Evolutionary conservation across 164 flowering plant genomes (phyloP), one percentile per base, ranked within the genome.

Genomic region (Macadamia tetraphylla): DNA sequence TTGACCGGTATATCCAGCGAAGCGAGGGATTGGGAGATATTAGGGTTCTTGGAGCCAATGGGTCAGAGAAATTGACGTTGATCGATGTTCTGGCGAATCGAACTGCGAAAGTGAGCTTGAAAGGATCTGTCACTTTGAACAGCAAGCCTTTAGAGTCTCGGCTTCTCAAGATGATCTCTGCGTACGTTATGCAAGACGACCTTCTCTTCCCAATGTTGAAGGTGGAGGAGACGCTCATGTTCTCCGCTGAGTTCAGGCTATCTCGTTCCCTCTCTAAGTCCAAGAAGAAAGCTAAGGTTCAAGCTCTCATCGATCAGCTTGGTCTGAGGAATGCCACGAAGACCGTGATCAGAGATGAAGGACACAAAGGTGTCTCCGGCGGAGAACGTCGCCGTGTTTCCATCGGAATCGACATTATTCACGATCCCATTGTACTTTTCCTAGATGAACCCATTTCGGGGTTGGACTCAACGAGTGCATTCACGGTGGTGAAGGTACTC

Each of bases 391-490:
- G 97, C 43, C 76, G 97, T 1, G 98, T 93, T 4, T 93, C 98
- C 0, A 91, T 93, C 10, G 98, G 98, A 11, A 83, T 78, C 58
- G 97, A 93, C 57, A 87, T 93, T 11, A 87, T 93, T 63, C 98
- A 93, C 58, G 97, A 89, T 56, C 98, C 97, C 1, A 88, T 91
- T 15, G 13, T 91, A 3, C 70, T 92, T 65, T 92, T 92, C 46
- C 85, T 92, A 23, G 98, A 92, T 62, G 98, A 92, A 68, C 98
- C 98, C 0, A 93, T 97, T 1, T 93, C 98, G 0, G 97, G 98
- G 0, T 77, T 93, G 1, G 98, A 93, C 73, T 93, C 98, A 1
- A 93, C 96, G 0, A 85, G 88, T 46, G 98, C 98, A 0, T 87
- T 66, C 74, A 87, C 88, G 94, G 94, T 90, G 56, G 93, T 92